Evolutionary conservation across 768 basidiomycete genomes (phyloP), one percentile per base, ranked within the genome.

Genomic region (Agaricus subrufescens): DNA sequence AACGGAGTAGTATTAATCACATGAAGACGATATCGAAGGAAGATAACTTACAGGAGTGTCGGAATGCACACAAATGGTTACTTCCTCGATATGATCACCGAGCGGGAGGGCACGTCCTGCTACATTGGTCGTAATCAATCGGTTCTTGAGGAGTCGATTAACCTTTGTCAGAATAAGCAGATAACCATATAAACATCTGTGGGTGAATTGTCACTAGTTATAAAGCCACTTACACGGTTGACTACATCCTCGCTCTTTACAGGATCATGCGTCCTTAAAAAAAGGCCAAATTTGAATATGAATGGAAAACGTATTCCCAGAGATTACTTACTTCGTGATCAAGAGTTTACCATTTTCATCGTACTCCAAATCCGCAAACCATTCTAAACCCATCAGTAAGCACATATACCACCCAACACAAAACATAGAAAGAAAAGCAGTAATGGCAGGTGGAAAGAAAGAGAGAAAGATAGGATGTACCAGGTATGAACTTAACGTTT

Each of bases 321-420:
- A 30, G 15, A 10, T 26, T 9, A 63, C 67, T 15, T 54, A 82
- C 83, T 82, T 78, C 8, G 84, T 84, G 54, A 85, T 85, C 38
- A 86, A 62, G 29, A 87, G 70, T 60, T 78, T 79, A 3, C 85
- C 86, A 54, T 78, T 73, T 2, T 73, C 63, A 50, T 67, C 75
- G 60, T 88, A 87, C 19, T 85, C 82, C 29, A 87, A 66, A 63
- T 89, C 85, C 2, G 81, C 83, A 61, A 84, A 87, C 80, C 83
- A 86, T 58, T 86, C 84, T 84, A 54, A 34, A 34, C 1, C 6
- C 10, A 15, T n/a, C n/a, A 14, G 37, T 9, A 34, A 19, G 42
- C 39, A 34, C 40, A 10, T 23, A 26, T 19, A 52, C 11, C 34
- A 46, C 6, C 7, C 40, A 12, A 42, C 14, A 19, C 19, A 19